These are phyloP conservation scores for Diplocarpon mali DNA, from an alignment of 2,329 filamentous ascomycete species.

Conservation along the genomic window DNA sequence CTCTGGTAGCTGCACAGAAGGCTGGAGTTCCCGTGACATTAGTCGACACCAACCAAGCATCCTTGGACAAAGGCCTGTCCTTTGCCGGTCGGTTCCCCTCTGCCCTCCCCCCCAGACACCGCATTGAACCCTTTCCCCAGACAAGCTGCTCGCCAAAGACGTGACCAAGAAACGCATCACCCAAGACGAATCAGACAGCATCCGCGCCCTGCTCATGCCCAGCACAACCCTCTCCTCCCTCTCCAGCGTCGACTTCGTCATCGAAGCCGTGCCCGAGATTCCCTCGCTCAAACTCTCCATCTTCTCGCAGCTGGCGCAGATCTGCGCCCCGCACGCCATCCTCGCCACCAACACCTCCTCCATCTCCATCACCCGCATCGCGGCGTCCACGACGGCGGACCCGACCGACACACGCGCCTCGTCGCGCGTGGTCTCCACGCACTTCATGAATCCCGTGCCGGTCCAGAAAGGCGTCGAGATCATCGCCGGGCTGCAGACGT, in stretches of 20 bases:
- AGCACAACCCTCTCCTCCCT: constrained; percentile 68
- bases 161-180: constrained; percentile 79
- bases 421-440: constrained; percentile 84
- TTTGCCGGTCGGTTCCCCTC: constrained; percentile 60
- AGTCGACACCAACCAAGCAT: constrained; percentile 73
- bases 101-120: background rate
- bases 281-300: constrained; percentile 78
- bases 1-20: constrained; percentile 79
- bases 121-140: constrained; percentile 32
- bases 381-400: constrained; percentile 69
- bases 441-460: constrained; percentile 99
- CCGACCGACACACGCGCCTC: constrained; percentile 71
- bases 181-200: constrained; percentile 65
- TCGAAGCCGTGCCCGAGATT: constrained; percentile 94
- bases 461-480: constrained; percentile 97
- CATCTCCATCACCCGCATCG: constrained; percentile 93
- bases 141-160: constrained; percentile 89
- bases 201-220: constrained; percentile 56
- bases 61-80: constrained; percentile 77
- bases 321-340: constrained; percentile 76
- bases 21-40: constrained; percentile 76
- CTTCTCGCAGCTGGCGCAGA: constrained; percentile 69
- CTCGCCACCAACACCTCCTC: constrained; percentile 98
- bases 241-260: constrained; percentile 84
- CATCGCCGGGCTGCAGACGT: constrained; percentile 88